phyloP scores from a whole-genome alignment of 345 rosid species.

The Pistacia integerrima region DNA sequence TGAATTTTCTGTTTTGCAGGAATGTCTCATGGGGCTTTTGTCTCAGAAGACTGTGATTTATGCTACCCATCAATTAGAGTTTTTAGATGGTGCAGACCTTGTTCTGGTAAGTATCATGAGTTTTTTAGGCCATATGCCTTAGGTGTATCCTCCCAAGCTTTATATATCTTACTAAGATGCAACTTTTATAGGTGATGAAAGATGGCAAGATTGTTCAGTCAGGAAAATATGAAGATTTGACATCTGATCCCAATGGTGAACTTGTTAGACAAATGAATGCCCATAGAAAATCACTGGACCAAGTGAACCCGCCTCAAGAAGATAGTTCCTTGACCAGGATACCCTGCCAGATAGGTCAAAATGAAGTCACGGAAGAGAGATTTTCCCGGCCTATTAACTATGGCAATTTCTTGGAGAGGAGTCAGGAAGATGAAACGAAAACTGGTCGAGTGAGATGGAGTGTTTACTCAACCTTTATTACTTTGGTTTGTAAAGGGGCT shows the following conservation, averaged over 20 bases:
- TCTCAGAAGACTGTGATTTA: slow-evolving; percentile 59
- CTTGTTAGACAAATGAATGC: slow-evolving; percentile 73
- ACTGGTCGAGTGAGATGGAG: slow-evolving; percentile 67
- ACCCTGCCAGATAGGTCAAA: slow-evolving; percentile 31
- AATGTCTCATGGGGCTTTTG: slow-evolving; percentile 54
- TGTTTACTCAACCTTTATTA: slow-evolving; percentile 58
- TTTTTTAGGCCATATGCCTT: neutral
- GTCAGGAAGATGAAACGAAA: slow-evolving; percentile 50
- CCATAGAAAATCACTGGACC: slow-evolving; percentile 59
- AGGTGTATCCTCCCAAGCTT: neutral
- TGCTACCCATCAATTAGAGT: slow-evolving; percentile 70
- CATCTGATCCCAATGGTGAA: slow-evolving; percentile 52
- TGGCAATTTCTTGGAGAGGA: slow-evolving; percentile 22
- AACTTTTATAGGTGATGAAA: slow-evolving; percentile 52
- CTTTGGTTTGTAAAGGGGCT: slow-evolving; percentile 51
- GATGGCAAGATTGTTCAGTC: slow-evolving; percentile 64
- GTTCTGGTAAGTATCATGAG: slow-evolving; percentile 45
- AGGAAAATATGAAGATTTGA: slow-evolving; percentile 57
- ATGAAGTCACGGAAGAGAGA: slow-evolving; percentile 48
- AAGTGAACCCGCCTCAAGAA: slow-evolving; percentile 41
- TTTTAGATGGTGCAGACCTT: slow-evolving; percentile 61
- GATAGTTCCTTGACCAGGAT: slow-evolving; percentile 9
- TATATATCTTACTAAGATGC: slow-evolving; percentile 8
- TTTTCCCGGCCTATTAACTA: slow-evolving; percentile 19
- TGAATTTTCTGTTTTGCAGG: slow-evolving; percentile 38